Evolutionary conservation across 2,329 filamentous ascomycete genomes (phyloP).

Genomic region (Coniochaeta sp.): DNA sequence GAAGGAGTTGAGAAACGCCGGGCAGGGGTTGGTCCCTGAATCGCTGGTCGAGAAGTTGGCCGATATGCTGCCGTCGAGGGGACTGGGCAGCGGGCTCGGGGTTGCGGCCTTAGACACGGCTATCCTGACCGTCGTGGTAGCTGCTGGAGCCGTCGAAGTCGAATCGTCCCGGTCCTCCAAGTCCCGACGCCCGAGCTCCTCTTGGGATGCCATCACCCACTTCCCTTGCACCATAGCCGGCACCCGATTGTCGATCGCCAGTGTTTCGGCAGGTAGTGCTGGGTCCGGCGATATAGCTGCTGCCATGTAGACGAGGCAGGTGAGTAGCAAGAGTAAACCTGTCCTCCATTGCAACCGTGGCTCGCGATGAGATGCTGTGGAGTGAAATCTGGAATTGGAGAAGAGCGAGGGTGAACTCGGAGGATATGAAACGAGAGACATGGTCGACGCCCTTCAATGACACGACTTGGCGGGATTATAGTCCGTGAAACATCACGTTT

Average conservation of each 20-base stretch:
- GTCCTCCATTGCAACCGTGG: conserved; percentile 19
- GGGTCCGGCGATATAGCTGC: conserved; percentile 13
- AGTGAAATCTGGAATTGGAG: conserved; percentile 2
- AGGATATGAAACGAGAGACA: conserved; percentile 4
- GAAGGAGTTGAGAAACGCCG: conserved; percentile 61
- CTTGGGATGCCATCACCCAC: conserved; percentile 29
- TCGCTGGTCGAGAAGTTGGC: conserved; percentile 51
- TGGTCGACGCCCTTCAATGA: conserved; percentile 17
- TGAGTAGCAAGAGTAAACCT: conserved; percentile 9
- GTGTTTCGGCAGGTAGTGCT: conserved; percentile 19
- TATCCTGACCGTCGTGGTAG: conserved; percentile 23
- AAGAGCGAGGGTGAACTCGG: not conserved
- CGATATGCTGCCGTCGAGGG: conserved; percentile 60
- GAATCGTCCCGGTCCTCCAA: conserved; percentile 12
- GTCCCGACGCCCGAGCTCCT: conserved; percentile 19
- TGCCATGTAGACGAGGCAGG: conserved; percentile 16
- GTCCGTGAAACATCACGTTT: conserved; percentile 16
- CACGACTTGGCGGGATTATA: conserved; percentile 11
- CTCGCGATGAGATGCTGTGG: conserved; percentile 8
- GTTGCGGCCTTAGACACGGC: conserved; percentile 21
- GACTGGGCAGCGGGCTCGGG: conserved; percentile 45
- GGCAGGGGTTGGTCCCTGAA: conserved; percentile 45
- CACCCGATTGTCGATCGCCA: conserved; percentile 28
- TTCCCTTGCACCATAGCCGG: conserved; percentile 23
- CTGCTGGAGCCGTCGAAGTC: conserved; percentile 7